These are phyloP conservation scores for Apiotrichum sp. DNA, from an alignment of 1,284 basidiomycete species.

Conservation along the genomic window DNA sequence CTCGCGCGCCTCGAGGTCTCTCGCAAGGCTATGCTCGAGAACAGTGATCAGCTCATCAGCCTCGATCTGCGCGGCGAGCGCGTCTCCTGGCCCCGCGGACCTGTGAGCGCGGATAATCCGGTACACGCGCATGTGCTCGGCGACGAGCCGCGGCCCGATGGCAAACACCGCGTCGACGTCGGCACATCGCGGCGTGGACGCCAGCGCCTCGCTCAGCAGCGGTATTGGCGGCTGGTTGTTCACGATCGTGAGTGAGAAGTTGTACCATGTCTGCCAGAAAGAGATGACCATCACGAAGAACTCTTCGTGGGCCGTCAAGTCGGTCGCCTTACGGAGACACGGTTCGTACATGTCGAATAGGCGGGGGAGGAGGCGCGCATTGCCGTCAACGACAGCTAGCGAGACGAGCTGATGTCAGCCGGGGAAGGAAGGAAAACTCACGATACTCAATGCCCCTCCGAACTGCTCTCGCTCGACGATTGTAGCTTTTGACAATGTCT, in stretches of 20 bases:
- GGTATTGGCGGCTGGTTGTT: constrained; percentile 1
- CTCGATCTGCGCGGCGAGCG: constrained; percentile 8
- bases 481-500: not conserved
- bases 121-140: constrained; percentile 5
- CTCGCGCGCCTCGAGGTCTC: constrained; percentile 1
- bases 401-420: constrained; percentile 9
- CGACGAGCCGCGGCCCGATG: not conserved
- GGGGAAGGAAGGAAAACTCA: not conserved
- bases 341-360: not conserved
- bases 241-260: constrained; percentile 8
- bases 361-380: constrained; percentile 10
- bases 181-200: not conserved
- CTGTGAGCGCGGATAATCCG: constrained; percentile 1
- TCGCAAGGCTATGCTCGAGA: not conserved
- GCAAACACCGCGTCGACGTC: constrained; percentile 7
- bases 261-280: constrained; percentile 11
- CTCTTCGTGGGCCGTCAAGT: not conserved
- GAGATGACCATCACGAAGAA: constrained; percentile 9
- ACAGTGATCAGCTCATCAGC: constrained; percentile 9
- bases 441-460: constrained; percentile 3
- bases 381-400: constrained; percentile 15
- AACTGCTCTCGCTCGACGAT: constrained; percentile 10
- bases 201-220: constrained; percentile 3
- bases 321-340: not conserved
- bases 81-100: not conserved